Conservation (phyloP, 1,284 basidiomycete species). For the Anthracocystis setariae region DNA sequence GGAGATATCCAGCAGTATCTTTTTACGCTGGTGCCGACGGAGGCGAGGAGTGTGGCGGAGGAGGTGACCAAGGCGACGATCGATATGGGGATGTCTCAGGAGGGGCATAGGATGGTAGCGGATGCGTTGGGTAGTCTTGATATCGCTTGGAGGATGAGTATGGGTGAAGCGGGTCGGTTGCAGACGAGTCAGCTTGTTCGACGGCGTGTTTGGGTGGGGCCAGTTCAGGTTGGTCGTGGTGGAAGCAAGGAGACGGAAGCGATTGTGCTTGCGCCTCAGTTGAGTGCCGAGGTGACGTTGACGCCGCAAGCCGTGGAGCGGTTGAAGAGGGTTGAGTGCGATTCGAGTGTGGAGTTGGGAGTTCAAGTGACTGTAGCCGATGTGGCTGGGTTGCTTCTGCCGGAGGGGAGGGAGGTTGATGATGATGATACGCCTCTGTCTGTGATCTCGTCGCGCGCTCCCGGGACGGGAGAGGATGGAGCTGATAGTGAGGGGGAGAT, state of each 20-base stretch:
- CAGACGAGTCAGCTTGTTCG: slow-evolving; percentile 42
- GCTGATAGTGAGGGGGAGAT: slow-evolving; percentile 2
- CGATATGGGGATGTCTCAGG: slow-evolving; percentile 14
- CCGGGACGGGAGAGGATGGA: not conserved
- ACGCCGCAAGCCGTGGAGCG: slow-evolving; percentile 1
- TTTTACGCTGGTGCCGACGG: slow-evolving; percentile 47
- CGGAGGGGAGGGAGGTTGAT: slow-evolving; percentile 3
- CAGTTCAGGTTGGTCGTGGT: not conserved
- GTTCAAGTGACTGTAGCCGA: slow-evolving; percentile 12
- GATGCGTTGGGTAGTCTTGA: slow-evolving; percentile 57
- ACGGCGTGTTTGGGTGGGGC: slow-evolving; percentile 6
- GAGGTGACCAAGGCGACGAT: slow-evolving; percentile 2
- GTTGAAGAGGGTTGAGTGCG: slow-evolving; percentile 2
- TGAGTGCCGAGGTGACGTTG: slow-evolving; percentile 10
- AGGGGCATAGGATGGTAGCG: slow-evolving; percentile 15
- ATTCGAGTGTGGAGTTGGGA: slow-evolving; percentile 2
- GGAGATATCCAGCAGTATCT: slow-evolving; percentile 63
- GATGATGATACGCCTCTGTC: slow-evolving; percentile 42
- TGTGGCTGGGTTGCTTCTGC: not conserved
- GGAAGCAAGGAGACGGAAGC: not conserved
- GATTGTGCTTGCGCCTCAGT: not conserved
- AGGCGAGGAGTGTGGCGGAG: slow-evolving; percentile 2
- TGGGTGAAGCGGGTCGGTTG: slow-evolving; percentile 58
- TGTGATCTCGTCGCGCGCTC: slow-evolving; percentile 9
- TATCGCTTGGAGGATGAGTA: slow-evolving; percentile 60